Evolutionary conservation across 2,329 filamentous ascomycete species (phyloP), one percentile per base, ranked within the genome.

Genomic region (Penicillium nordicum): DNA sequence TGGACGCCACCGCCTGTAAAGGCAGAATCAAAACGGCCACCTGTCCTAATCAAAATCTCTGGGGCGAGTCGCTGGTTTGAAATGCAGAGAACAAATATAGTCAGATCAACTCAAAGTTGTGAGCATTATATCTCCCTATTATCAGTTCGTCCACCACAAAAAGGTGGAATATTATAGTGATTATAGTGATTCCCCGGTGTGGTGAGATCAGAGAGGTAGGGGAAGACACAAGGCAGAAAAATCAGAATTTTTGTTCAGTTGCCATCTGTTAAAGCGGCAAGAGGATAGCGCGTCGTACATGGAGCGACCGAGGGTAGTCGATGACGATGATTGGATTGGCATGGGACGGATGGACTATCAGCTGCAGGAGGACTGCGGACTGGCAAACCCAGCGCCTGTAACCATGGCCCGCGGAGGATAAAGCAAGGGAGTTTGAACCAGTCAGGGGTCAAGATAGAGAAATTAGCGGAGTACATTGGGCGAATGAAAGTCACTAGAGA

Each of bases 241-340:
- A 54, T 57, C 62, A 62, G 53, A 63, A 67, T 62, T 71, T 72
- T 72, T 72, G 67, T 69, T 72, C 68, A 65, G 59, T 68, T 68
- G 66, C 63, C 63, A 59, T 64, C 55, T 42, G 53, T 60, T 68
- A 72, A 72, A 73, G 71, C 72, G 67, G 72, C 70, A 59, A 63
- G 63, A 54, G 43, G 63, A 63, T 56, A 67, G 66, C 66, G 66
- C 64, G 63, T 68, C 64, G 63, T 51, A 66, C 62, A 65, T 61
- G 63, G 64, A 67, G 62, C 58, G 60, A 61, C 62, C 61, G 60
- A 65, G 62, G 61, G 57, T 59, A 58, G 57, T 23, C 42, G 57
- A 50, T 53, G 59, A 50, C 37, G 42, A 40, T 68, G 61, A 73
- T 74, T 73, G 69, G 71, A 34, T 37, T 38, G 47, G 30, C 27